These are phyloP conservation scores for Centella asiatica DNA, from an alignment of 129 eudicot species.

Conservation along the genomic window DNA sequence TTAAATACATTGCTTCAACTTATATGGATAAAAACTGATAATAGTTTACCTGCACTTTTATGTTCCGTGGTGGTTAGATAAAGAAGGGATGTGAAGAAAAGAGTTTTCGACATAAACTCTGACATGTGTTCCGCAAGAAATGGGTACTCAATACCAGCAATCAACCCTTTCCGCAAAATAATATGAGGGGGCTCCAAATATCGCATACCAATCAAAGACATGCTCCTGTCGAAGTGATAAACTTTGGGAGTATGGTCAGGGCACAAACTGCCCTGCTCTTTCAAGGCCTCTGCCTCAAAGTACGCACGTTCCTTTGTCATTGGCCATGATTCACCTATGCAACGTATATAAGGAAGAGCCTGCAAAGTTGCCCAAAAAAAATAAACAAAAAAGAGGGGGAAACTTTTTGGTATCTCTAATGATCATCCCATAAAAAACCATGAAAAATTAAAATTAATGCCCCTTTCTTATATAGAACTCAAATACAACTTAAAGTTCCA, in stretches of 20 bases:
- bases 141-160: slow-evolving; percentile 83
- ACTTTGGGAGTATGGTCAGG: slow-evolving; percentile 90
- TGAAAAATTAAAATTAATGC: not conserved
- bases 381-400: not conserved
- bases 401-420: not conserved
- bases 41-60: slow-evolving; percentile 60
- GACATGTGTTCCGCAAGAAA: slow-evolving; percentile 80
- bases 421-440: not conserved
- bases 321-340: slow-evolving; percentile 99
- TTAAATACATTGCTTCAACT: not conserved
- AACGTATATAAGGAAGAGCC: slow-evolving; percentile 93
- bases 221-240: slow-evolving; percentile 77
- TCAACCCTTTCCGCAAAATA: slow-evolving; percentile 77
- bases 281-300: slow-evolving; percentile 67
- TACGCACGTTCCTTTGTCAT: slow-evolving; percentile 93
- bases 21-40: not conserved
- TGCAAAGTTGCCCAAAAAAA: slow-evolving; percentile 16
- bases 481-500: too few relatives aligned
- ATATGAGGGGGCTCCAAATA: slow-evolving; percentile 93
- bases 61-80: slow-evolving; percentile 81
- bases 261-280: slow-evolving; percentile 65
- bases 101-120: slow-evolving; percentile 76
- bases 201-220: slow-evolving; percentile 91
- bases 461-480: not conserved
- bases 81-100: slow-evolving; percentile 81